Conservation (phyloP, 495 filamentous ascomycete species). For the Neurospora intermedia region DNA sequence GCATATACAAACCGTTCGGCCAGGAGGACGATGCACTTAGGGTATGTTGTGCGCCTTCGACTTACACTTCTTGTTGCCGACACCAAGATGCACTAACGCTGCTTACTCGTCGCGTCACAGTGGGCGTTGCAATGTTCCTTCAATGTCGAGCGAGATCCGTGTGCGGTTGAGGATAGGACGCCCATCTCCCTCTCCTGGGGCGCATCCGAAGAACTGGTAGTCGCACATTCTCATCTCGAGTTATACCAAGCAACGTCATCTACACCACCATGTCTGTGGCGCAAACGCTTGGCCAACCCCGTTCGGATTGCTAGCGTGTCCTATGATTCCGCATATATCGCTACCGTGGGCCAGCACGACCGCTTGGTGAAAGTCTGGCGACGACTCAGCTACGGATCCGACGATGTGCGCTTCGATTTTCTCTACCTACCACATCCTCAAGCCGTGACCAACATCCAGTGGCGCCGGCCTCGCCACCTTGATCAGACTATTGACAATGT, state of each 20-base stretch:
- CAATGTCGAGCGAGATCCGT: conserved; percentile 22
- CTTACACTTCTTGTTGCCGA: neutral
- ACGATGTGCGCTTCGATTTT: conserved; percentile 81
- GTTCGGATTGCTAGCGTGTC: conserved; percentile 73
- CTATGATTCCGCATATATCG: conserved; percentile 74
- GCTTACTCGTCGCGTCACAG: conserved; percentile 26
- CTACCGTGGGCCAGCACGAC: conserved; percentile 71
- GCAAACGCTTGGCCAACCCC: conserved; percentile 56
- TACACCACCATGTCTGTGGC: conserved; percentile 55
- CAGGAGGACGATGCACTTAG: conserved; percentile 58
- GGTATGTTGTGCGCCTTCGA: conserved; percentile 28
- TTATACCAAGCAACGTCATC: conserved; percentile 51
- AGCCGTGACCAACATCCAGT: conserved; percentile 71
- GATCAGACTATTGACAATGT: conserved; percentile 79
- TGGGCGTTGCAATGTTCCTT: conserved; percentile 41
- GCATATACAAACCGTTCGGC: conserved; percentile 69
- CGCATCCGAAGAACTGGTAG: conserved; percentile 65
- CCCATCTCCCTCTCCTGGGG: conserved; percentile 77
- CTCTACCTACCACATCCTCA: conserved; percentile 78
- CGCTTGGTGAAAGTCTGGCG: conserved; percentile 88
- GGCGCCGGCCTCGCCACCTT: conserved; percentile 63
- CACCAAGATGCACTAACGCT: conserved; percentile 20
- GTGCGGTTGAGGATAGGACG: conserved; percentile 17
- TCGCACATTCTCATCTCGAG: conserved; percentile 59
- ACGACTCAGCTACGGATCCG: conserved; percentile 69